Conservation (phyloP, 2,329 filamentous ascomycete species). For the Ophiostoma ulmi region DNA sequence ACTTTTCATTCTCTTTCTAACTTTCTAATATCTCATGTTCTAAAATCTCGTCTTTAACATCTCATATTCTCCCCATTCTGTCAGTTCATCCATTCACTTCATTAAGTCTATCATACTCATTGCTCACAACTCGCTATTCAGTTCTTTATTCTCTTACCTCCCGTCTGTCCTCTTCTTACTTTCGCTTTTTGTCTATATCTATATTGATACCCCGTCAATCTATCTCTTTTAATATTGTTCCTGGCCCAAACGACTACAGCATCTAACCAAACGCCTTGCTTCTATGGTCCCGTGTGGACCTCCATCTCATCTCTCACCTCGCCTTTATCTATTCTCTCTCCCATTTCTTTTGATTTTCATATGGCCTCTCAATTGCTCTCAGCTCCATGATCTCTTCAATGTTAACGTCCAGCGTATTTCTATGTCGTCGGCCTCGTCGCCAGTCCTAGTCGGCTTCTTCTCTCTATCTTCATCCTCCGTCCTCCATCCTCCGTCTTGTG, state of each 20-base stretch:
- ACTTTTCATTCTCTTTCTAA: background rate
- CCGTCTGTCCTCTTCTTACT: background rate
- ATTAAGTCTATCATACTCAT: no score
- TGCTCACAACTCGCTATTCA: background rate
- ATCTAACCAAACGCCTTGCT: background rate
- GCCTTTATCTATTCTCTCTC: background rate
- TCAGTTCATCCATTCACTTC: no score
- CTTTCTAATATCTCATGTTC: background rate
- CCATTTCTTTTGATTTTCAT: background rate
- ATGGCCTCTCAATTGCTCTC: background rate
- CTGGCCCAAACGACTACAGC: background rate
- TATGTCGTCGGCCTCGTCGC: conserved; percentile 5
- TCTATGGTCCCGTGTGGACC: conserved; percentile 16
- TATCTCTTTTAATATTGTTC: background rate
- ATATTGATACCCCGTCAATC: no score
- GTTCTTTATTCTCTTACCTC: background rate
- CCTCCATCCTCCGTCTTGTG: background rate
- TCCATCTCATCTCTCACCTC: background rate
- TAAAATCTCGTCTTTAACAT: background rate
- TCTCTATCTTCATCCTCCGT: background rate
- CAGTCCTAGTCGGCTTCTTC: background rate
- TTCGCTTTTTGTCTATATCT: background rate
- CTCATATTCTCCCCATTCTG: background rate
- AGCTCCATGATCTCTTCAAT: background rate
- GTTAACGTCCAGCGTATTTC: background rate